These are phyloP conservation scores for Bonia amplexicaulis DNA, from an alignment of 176 grass and related monocot genomes.

Conservation along the genomic window DNA sequence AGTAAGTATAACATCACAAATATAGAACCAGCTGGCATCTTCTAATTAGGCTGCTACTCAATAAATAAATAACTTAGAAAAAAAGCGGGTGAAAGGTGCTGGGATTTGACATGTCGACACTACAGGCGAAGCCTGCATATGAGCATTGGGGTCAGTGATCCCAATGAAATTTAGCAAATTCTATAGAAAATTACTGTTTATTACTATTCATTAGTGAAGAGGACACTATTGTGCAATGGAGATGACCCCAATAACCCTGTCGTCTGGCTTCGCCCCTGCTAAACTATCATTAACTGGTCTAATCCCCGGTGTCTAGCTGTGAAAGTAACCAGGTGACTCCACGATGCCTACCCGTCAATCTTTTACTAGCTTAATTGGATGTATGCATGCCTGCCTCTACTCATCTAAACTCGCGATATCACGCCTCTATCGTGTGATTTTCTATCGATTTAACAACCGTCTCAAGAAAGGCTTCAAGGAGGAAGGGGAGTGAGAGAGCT, in stretches of 20 bases:
- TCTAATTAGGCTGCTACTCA: conserved; percentile 20
- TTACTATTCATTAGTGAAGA: too few relatives aligned
- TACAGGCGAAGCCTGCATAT: too few relatives aligned
- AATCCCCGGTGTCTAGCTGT: background rate
- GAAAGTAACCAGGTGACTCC: conserved; percentile 1
- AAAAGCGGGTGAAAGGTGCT: conserved; percentile 15
- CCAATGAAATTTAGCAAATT: too few relatives aligned
- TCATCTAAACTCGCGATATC: background rate
- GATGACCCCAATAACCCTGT: too few relatives aligned
- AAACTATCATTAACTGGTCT: conserved; percentile 7
- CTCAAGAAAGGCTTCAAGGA: background rate
- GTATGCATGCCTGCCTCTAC: background rate
- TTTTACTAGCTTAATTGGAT: background rate
- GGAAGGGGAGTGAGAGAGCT: background rate
- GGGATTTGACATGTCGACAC: conserved; percentile 24
- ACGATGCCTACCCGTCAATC: background rate
- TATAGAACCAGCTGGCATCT: conserved; percentile 13
- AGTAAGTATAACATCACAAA: background rate
- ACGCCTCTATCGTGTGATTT: background rate
- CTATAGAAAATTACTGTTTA: too few relatives aligned
- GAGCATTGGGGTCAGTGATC: too few relatives aligned
- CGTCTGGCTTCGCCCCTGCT: too few relatives aligned
- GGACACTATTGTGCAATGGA: too few relatives aligned
- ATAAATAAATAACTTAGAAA: conserved; percentile 8
- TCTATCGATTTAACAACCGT: background rate